phyloP scores from a whole-genome alignment of 768 basidiomycete genomes.

The Mycena galericulata region DNA sequence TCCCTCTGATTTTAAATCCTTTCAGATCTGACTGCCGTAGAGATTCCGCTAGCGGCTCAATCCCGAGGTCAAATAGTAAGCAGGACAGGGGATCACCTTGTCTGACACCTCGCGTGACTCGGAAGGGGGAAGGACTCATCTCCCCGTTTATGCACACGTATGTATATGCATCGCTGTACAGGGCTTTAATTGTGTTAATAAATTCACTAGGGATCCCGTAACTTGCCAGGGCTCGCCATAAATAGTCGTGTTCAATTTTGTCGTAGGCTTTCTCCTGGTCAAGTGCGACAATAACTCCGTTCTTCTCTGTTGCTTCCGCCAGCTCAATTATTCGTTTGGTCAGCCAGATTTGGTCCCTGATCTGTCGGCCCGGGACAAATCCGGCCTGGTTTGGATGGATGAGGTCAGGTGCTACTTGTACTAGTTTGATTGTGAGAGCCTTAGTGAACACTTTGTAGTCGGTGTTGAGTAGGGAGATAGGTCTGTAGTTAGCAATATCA shows the following conservation, averaged over 20 bases:
- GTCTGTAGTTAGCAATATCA: neutral
- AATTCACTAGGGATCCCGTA: constrained; percentile 26
- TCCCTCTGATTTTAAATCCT: constrained; percentile 33
- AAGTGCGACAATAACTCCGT: too few species aligned
- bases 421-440: constrained; percentile 27
- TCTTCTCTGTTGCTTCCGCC: too few species aligned
- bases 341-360: constrained; percentile 37
- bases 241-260: constrained; percentile 12
- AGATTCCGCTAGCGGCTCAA: neutral
- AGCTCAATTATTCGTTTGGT: too few species aligned
- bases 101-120: constrained; percentile 40
- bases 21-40: constrained; percentile 35
- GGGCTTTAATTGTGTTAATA: neutral
- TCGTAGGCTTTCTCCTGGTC: too few species aligned
- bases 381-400: constrained; percentile 40
- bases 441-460: constrained; percentile 21
- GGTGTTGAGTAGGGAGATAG: neutral
- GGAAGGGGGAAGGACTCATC: constrained; percentile 23
- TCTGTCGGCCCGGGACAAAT: constrained; percentile 21
- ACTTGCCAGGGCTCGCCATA: constrained; percentile 13
- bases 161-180: constrained; percentile 26
- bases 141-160: constrained; percentile 41
- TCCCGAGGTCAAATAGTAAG: too few species aligned
- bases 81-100: constrained; percentile 43
- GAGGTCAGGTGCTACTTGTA: constrained; percentile 12